Conservation (phyloP, 352 stramenopile species). For the Globisporangium apiculatum region DNA sequence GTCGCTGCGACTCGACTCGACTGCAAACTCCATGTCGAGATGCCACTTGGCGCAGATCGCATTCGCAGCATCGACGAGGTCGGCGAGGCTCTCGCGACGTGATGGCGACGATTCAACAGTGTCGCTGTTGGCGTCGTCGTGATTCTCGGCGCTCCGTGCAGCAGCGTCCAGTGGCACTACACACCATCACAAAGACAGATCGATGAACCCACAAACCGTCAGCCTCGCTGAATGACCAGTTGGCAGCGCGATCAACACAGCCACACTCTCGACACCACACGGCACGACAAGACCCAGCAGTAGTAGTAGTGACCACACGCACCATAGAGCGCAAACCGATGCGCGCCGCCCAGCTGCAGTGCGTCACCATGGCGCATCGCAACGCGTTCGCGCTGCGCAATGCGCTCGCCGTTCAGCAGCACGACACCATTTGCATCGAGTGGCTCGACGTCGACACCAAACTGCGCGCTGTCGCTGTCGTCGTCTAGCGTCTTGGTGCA, state of each 20-base stretch:
- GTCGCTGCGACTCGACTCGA: conserved; percentile 4
- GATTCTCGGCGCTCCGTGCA: background rate
- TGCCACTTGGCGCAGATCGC: conserved; percentile 45
- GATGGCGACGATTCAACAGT: background rate
- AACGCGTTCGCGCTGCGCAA: conserved; percentile 13
- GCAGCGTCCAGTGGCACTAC: conserved; percentile 3
- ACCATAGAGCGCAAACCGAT: conserved; percentile 45
- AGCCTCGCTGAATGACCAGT: too few species aligned
- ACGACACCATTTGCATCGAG: conserved; percentile 26
- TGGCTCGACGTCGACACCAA: conserved; percentile 26
- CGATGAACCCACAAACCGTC: background rate
- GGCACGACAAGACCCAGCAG: too few species aligned
- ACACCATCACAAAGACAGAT: background rate
- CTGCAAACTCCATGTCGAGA: conserved; percentile 37
- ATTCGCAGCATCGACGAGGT: conserved; percentile 51
- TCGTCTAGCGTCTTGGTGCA: conserved; percentile 10
- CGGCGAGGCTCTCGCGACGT: conserved; percentile 1
- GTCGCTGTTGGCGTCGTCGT: background rate
- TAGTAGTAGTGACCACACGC: background rate
- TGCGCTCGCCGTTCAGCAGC: conserved; percentile 26
- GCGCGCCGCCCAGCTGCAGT: conserved; percentile 29
- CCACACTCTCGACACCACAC: too few species aligned
- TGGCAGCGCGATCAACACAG: too few species aligned
- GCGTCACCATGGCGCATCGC: conserved; percentile 42
- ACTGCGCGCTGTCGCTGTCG: background rate